These are phyloP conservation scores for Ceratocystis eucalypticola DNA, from an alignment of 2,329 filamentous ascomycete genomes.

Conservation along the genomic window DNA sequence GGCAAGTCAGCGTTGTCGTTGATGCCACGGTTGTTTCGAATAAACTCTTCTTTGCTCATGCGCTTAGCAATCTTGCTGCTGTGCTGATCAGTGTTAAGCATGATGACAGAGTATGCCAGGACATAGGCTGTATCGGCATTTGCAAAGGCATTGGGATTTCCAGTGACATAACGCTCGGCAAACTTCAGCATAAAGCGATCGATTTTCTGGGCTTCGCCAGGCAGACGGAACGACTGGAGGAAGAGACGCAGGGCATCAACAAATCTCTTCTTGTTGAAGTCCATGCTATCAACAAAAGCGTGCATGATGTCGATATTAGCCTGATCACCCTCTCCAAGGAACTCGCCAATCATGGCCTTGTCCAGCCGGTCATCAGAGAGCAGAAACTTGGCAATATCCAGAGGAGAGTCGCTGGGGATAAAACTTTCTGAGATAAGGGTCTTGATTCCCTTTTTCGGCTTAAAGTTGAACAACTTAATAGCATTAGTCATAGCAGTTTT, in stretches of 20 bases:
- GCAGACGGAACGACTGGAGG: constrained; percentile 84
- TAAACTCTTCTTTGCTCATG: constrained; percentile 96
- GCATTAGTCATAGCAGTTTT: constrained; percentile 88
- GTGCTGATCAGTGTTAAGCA: constrained; percentile 93
- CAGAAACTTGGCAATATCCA: constrained; percentile 76
- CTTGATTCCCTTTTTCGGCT: constrained; percentile 88
- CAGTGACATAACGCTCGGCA: constrained; percentile 84
- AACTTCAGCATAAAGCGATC: constrained; percentile 99
- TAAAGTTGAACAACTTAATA: constrained; percentile 90
- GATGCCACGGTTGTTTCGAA: constrained; percentile 97
- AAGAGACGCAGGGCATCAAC: constrained; percentile 86
- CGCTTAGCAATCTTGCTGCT: constrained; percentile 69
- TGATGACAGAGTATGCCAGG: constrained; percentile 86
- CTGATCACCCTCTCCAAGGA: constrained; percentile 80
- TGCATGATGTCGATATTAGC: constrained; percentile 97
- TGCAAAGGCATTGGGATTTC: constrained; percentile 93
- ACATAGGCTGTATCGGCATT: constrained; percentile 98
- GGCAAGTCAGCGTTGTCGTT: constrained; percentile 92
- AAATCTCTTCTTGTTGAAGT: constrained; percentile 81
- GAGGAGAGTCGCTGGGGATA: constrained; percentile 62
- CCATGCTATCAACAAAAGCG: constrained; percentile 89
- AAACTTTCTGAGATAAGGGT: constrained; percentile 72
- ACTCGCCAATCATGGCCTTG: constrained; percentile 88
- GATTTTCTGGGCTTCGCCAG: constrained; percentile 95
- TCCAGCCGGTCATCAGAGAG: constrained; percentile 70